phyloP scores from a whole-genome alignment of 2,329 filamentous ascomycete genomes.

The Cordyceps tenuipes region DNA sequence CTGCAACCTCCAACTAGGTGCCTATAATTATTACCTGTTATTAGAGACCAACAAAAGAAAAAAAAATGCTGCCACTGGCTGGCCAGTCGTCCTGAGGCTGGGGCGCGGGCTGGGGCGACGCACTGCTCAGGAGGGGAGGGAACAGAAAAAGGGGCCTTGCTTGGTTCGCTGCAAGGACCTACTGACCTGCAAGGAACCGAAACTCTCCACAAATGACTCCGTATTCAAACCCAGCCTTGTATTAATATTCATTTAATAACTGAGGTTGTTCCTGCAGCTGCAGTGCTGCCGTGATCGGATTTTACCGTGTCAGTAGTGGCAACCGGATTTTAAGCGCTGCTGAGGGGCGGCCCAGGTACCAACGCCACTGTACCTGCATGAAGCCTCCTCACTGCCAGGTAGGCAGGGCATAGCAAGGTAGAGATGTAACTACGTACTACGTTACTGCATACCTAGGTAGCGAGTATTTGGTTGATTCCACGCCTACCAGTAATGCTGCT shows the following conservation, averaged over 20 bases:
- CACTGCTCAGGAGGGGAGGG: background rate
- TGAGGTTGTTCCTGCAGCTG: background rate
- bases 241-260: background rate
- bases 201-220: background rate
- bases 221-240: background rate
- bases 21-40: too few relatives aligned
- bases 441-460: too few relatives aligned
- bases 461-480: too few relatives aligned
- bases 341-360: too few relatives aligned
- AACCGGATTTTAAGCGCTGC: background rate
- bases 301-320: background rate
- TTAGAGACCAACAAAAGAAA: too few relatives aligned
- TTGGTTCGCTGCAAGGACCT: too few relatives aligned
- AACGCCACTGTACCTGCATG: background rate
- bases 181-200: background rate
- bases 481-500: too few relatives aligned
- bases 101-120: too few relatives aligned
- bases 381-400: background rate
- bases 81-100: too few relatives aligned
- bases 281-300: background rate
- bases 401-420: too few relatives aligned
- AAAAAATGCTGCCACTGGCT: background rate
- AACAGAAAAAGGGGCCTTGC: background rate
- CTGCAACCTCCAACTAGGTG: too few relatives aligned
- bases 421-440: background rate